Evolutionary conservation across 1,284 basidiomycete genomes (phyloP).

Genomic region (Fistulinella cinereoalba): DNA sequence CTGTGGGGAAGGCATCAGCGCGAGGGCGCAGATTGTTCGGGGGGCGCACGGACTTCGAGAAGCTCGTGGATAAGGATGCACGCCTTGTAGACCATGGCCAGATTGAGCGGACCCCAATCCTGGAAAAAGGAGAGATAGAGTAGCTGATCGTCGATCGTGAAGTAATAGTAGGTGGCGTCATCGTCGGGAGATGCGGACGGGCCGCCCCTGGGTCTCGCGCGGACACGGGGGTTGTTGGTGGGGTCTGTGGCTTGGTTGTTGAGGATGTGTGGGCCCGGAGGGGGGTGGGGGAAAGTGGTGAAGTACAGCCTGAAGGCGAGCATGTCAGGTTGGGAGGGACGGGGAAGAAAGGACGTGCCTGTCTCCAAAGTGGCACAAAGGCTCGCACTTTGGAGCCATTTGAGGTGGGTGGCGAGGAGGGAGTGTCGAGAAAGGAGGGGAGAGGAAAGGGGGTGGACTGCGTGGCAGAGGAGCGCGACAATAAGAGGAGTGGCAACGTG

Average conservation of each 20-base stretch:
- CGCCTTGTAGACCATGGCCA: conserved; percentile 90
- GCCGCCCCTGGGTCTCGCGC: conserved; percentile 54
- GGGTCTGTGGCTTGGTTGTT: conserved; percentile 54
- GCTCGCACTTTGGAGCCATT: conserved; percentile 64
- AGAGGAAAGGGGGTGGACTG: conserved; percentile 2
- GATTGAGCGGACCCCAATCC: conserved; percentile 93
- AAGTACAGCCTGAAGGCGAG: conserved; percentile 64
- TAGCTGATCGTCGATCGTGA: conserved; percentile 89
- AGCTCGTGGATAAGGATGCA: conserved; percentile 91
- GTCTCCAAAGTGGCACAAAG: conserved; percentile 71
- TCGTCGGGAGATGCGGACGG: conserved; percentile 64
- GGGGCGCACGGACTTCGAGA: conserved; percentile 57
- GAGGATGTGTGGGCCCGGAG: conserved; percentile 58
- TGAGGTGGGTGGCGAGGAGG: not conserved
- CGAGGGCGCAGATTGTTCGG: not conserved
- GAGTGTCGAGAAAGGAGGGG: not conserved
- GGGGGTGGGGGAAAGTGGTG: conserved; percentile 73
- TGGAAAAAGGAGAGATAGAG: conserved; percentile 93
- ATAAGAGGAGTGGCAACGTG: conserved; percentile 33
- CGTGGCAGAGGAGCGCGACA: conserved; percentile 23
- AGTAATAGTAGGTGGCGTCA: conserved; percentile 74
- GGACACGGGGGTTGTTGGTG: conserved; percentile 54
- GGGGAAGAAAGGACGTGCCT: conserved; percentile 44
- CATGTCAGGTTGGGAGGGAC: conserved; percentile 5
- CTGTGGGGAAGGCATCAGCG: conserved; percentile 38